These are phyloP conservation scores for Leishmania gerbilli DNA, from an alignment of 208 protist genomes.

Conservation along the genomic window DNA sequence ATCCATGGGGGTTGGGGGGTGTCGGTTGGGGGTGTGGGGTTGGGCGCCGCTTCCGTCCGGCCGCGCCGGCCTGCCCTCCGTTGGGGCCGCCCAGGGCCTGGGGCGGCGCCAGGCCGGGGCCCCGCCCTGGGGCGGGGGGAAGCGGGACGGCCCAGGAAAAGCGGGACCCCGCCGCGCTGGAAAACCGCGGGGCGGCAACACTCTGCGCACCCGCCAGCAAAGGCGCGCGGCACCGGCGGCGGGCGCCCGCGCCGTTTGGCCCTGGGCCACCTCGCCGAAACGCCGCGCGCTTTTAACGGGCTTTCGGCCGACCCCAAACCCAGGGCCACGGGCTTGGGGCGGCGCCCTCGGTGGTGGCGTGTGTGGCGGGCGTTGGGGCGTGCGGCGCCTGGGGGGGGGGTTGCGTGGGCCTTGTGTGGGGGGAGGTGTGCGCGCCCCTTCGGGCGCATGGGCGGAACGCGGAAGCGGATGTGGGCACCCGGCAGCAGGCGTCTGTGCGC, in stretches of 20 bases:
- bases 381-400: too few relatives aligned
- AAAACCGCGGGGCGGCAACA: conserved; percentile 25
- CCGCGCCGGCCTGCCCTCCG: too few relatives aligned
- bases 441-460: neutral
- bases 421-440: neutral
- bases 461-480: neutral
- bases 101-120: too few relatives aligned
- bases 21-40: too few relatives aligned
- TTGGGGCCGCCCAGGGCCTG: too few relatives aligned
- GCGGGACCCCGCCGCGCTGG: too few relatives aligned
- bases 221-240: neutral
- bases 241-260: conserved; percentile 30
- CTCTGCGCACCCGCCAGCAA: too few relatives aligned
- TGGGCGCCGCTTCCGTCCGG: too few relatives aligned
- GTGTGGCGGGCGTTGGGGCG: neutral
- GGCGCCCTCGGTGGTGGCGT: conserved; percentile 23
- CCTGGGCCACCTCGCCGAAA: conserved; percentile 49
- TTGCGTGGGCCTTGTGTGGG: too few relatives aligned
- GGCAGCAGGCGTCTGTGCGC: neutral
- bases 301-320: conserved; percentile 40
- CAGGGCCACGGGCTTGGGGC: conserved; percentile 36
- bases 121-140: too few relatives aligned
- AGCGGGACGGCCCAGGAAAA: too few relatives aligned
- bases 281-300: conserved; percentile 35
- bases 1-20: neutral